Conservation (phyloP, 306 rosid genomes). For the Cucumis cinereus region DNA sequence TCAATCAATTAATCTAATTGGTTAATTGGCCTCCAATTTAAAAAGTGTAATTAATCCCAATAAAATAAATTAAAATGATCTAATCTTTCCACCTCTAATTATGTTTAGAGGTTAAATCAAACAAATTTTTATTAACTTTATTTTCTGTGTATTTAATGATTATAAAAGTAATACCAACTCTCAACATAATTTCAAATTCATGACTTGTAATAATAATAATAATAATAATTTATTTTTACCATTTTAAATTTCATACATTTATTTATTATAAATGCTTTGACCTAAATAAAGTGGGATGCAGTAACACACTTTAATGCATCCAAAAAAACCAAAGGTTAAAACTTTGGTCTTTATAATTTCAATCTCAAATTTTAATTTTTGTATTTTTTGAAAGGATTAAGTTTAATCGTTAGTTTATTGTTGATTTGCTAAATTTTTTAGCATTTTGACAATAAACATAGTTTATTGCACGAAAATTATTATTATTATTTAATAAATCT, state of each 20-base stretch:
- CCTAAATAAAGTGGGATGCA: background rate
- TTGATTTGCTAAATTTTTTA: too few relatives aligned
- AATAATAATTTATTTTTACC: background rate
- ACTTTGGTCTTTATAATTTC: too few relatives aligned
- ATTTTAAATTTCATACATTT: background rate
- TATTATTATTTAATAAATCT: too few relatives aligned
- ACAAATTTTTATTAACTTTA: too few relatives aligned
- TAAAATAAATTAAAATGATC: background rate
- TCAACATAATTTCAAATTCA: background rate
- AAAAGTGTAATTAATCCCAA: background rate
- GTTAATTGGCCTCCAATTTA: background rate
- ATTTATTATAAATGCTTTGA: background rate
- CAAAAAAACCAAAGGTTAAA: too few relatives aligned
- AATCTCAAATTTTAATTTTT: too few relatives aligned
- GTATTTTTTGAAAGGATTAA: too few relatives aligned
- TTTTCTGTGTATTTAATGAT: background rate
- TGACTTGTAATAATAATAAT: background rate
- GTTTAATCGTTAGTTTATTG: too few relatives aligned
- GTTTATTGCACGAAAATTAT: too few relatives aligned
- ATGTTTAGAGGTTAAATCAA: too few relatives aligned
- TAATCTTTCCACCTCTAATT: background rate
- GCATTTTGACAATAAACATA: too few relatives aligned
- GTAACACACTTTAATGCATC: background rate
- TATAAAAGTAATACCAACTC: background rate
- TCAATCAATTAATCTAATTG: conserved; percentile 1